Evolutionary conservation across 108 stramenopile species (phyloP), one percentile per base, ranked within the genome.

Genomic region (Conticribra guillardii): DNA sequence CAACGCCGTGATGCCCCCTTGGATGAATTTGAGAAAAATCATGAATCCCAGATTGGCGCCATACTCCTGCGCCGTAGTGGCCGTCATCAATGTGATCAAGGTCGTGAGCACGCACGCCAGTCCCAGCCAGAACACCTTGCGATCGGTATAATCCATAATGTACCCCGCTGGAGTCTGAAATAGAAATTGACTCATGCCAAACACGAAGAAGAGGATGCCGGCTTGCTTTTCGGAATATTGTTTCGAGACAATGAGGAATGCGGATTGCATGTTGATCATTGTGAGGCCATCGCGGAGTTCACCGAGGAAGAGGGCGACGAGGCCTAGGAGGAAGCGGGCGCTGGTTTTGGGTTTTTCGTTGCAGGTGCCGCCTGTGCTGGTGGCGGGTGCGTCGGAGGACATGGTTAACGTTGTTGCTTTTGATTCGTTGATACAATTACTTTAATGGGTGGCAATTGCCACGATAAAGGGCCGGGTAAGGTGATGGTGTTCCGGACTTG

Each of bases 231-330:
- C 93, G 15, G 79, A 37, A 66, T 94, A 94, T 14, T 78, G 70
- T 63, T 94, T 94, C 41, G 89, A 86, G 0, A 83, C 85, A 45
- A 94, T 91, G 65, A 94, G 74, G 65, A 90, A 94, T 19, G 90
- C 89, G 44, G 86, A 90, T 82, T 94, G 93, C 93, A 94, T 94
- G 62, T 94, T 94, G 83, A 94, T 94, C 93, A 94, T 94, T 34
- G 93, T 94, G 18, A 91, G 76, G 55, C 93, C 93, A 80, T 94
- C 93, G 54, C 93, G 89, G 22, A 94, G 76, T 71, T 94, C 93
- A 55, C 93, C 93, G 49, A 94, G 85, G 75, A 94, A 94, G 34
- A 94, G 79, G 46, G 93, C 90, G 16, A 90, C 90, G 51, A 76
- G 70, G 44, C 75, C 75, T 17, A 80, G 68, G 49, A 76, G 54